Evolutionary conservation across 2,329 filamentous ascomycete genomes (phyloP), one percentile per base, ranked within the genome.

Genomic region (Geosmithia putterillii): DNA sequence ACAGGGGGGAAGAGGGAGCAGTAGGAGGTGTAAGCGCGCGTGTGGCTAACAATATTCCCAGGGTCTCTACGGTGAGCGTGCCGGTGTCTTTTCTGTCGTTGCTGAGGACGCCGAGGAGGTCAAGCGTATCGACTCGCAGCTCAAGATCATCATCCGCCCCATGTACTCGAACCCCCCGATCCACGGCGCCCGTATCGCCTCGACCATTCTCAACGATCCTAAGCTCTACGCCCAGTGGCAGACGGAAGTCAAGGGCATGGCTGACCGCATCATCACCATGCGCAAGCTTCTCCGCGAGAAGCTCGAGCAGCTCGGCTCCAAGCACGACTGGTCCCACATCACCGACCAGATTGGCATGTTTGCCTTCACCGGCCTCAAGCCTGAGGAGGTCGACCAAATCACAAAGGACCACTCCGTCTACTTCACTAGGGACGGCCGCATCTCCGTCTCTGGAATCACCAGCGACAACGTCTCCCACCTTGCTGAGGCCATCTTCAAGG

Each of bases 291-390:
- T 98, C 60, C 94, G 92, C 77, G 78, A 87, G 56, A 94, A 96
- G 72, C 81, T 98, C 44, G 86, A 95, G 78, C 82, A 85, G 67
- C 79, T 95, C 49, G 90, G 90, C 61, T 92, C 85, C 73, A 88
- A 88, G 76, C 87, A 94, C 67, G 86, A 96, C 73, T 98, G 92
- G 92, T 86, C 83, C 64, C 92, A 98, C 75, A 98, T 98, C 69
- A 96, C 92, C 54, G 89, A 76, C 68, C 87, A 94, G 78, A 98
- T 98, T 58, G 92, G 92, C 70, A 98, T 98, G 92, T 98, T 98
- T 61, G 90, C 92, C 55, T 98, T 94, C 76, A 98, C 92, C 42
- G 92, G 92, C 48, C 72, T 98, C 57, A 90, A 74, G 55, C 71
- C 89, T 44, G 82, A 90, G 68, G 85, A 95, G 71, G 95, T 96